A percentile compares a stretch with the other conserved stretches of the same genome.
phyloP scores from a whole-genome alignment of 148 eudicot species.

The Rhododendron griersonianum region DNA sequence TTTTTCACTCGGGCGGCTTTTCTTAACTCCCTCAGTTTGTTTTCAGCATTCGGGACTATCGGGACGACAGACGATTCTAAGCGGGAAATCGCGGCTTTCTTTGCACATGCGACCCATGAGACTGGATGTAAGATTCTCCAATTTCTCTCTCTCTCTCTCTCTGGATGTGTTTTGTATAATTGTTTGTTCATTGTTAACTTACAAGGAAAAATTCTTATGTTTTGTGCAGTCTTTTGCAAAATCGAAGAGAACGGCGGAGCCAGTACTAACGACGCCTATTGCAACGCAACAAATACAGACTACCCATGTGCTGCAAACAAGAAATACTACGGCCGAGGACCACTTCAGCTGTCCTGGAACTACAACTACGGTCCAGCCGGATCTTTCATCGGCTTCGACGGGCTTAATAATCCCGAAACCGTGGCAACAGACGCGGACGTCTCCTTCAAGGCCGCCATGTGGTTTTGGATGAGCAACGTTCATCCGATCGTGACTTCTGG shows the following conservation, averaged over 20 bases:
- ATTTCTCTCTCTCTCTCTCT: neutral
- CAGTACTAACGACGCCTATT: conserved; percentile 27
- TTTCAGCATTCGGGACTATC: conserved; percentile 36
- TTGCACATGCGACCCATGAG: conserved; percentile 67
- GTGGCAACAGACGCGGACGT: conserved; percentile 17
- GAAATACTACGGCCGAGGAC: conserved; percentile 40
- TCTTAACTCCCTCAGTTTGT: conserved; percentile 26
- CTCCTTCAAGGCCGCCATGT: conserved; percentile 13
- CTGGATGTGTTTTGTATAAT: neutral
- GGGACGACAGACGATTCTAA: conserved; percentile 42
- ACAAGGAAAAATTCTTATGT: neutral
- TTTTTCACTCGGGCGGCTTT: conserved; percentile 49
- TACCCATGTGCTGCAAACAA: conserved; percentile 27
- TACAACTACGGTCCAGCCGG: conserved; percentile 41
- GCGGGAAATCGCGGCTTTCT: conserved; percentile 68
- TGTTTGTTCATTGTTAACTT: neutral
- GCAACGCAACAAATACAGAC: conserved; percentile 24
- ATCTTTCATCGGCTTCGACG: conserved; percentile 20
- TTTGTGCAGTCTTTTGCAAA: conserved; percentile 41
- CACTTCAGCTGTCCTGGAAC: conserved; percentile 46
- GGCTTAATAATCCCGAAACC: conserved; percentile 29
- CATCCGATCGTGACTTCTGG: conserved; percentile 4
- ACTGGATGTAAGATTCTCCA: conserved; percentile 46
- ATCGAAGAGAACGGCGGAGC: conserved; percentile 49
- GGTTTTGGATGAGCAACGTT: conserved; percentile 24